Conservation (phyloP, 2,329 filamentous ascomycete species). For the Clarireedia monteithiana region DNA sequence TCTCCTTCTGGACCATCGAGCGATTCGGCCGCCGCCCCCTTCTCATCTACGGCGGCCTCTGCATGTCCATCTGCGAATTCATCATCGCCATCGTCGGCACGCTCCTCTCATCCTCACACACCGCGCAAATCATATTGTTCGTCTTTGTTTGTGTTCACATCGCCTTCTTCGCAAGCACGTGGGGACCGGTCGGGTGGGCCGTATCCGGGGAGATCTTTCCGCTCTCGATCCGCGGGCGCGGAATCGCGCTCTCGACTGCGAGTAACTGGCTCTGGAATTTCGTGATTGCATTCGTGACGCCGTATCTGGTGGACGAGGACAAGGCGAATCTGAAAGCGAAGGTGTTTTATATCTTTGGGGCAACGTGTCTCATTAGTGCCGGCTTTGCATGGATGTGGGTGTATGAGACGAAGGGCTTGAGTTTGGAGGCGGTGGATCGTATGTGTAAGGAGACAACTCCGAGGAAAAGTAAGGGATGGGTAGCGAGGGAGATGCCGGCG, state of each 20-base stretch:
- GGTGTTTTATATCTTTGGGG: conserved; percentile 49
- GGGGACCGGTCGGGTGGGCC: conserved; percentile 67
- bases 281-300: conserved; percentile 59
- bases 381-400: conserved; percentile 51
- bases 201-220: conserved; percentile 88
- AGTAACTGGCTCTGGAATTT: conserved; percentile 89
- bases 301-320: conserved; percentile 54
- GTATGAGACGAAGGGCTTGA: conserved; percentile 62
- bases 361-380: conserved; percentile 43
- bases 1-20: conserved; percentile 81
- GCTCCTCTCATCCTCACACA: conserved; percentile 58
- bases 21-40: conserved; percentile 71
- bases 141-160: conserved; percentile 71
- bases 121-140: conserved; percentile 14
- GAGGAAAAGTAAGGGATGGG: conserved; percentile 38
- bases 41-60: conserved; percentile 68
- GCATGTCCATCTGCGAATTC: conserved; percentile 84
- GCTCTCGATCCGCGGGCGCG: conserved; percentile 64
- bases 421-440: conserved; percentile 63
- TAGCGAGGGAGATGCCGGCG: conserved; percentile 19
- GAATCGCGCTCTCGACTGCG: conserved; percentile 76
- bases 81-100: conserved; percentile 59
- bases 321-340: conserved; percentile 27
- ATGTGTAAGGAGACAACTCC: conserved; percentile 34
- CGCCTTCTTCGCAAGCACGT: conserved; percentile 78